Evolutionary conservation across 83 land plant species (phyloP).

Genomic region (Isoetes engelmannii): DNA sequence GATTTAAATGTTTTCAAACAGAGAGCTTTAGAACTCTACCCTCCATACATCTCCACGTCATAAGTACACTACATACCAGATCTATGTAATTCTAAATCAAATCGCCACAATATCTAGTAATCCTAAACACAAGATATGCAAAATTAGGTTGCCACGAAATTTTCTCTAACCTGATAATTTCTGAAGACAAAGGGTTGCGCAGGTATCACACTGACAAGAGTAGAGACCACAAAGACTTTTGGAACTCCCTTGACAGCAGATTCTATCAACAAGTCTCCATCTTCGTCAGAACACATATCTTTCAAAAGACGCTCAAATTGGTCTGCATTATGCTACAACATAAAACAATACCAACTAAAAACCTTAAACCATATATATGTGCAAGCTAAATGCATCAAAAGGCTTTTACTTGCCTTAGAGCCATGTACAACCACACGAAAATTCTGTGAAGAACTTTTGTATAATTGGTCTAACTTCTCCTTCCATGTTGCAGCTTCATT

Average conservation of each 20-base stretch:
- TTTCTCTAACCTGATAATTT: constrained; percentile 77
- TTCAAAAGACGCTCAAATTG: constrained; percentile 84
- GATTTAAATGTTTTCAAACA: background rate
- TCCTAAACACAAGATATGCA: too few relatives aligned
- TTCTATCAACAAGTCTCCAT: constrained; percentile 90
- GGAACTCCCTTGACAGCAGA: constrained; percentile 89
- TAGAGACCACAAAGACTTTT: constrained; percentile 89
- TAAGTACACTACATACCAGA: too few relatives aligned
- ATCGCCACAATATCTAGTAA: too few relatives aligned
- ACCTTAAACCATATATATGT: background rate
- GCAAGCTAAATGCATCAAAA: background rate
- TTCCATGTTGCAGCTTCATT: constrained; percentile 99
- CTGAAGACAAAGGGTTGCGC: constrained; percentile 96
- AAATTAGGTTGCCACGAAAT: too few relatives aligned
- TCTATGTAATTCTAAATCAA: too few relatives aligned
- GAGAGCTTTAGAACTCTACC: background rate
- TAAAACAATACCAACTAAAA: background rate
- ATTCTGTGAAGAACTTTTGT: constrained; percentile 94
- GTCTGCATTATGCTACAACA: constrained; percentile 94
- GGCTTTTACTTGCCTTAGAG: constrained; percentile 54
- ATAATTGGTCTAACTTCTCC: constrained; percentile 93
- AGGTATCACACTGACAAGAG: constrained; percentile 83
- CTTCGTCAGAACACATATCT: constrained; percentile 97
- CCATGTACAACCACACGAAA: constrained; percentile 98
- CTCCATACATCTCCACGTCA: too few relatives aligned